Conservation (phyloP, 148 eudicot genomes). For the Spergularia marina region DNA sequence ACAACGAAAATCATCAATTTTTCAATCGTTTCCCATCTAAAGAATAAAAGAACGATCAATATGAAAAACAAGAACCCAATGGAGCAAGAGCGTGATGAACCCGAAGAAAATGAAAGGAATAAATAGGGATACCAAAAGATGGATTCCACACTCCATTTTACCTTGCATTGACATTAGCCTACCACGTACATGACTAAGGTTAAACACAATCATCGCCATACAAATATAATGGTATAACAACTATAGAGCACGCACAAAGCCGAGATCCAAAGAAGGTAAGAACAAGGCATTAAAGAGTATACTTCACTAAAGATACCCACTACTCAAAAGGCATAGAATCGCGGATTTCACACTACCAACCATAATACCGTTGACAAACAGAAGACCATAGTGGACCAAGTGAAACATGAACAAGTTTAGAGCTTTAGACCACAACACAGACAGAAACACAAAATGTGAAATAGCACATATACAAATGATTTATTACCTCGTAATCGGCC, state of each 20-base stretch:
- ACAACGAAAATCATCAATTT: neutral
- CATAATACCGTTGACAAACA: neutral
- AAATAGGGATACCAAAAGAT: too few species aligned
- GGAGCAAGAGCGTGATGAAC: too few species aligned
- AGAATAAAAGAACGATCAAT: neutral
- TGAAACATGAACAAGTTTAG: neutral
- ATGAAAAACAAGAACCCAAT: too few species aligned
- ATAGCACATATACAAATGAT: neutral
- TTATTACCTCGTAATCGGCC: conserved; percentile 58
- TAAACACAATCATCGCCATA: too few species aligned
- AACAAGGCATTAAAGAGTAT: neutral
- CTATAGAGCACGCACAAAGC: neutral
- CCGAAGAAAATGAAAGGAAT: too few species aligned
- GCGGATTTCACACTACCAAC: neutral
- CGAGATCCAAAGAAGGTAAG: neutral
- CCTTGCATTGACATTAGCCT: neutral
- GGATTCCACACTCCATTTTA: neutral
- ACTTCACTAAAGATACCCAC: neutral
- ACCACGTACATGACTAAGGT: too few species aligned
- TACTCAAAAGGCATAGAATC: neutral
- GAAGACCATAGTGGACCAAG: neutral
- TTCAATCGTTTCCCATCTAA: neutral
- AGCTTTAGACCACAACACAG: neutral
- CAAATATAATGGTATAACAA: neutral
- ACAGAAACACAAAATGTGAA: conserved; percentile 6